Conservation (phyloP, 2,329 filamentous ascomycete species). For the Cryphonectria radicalis region DNA sequence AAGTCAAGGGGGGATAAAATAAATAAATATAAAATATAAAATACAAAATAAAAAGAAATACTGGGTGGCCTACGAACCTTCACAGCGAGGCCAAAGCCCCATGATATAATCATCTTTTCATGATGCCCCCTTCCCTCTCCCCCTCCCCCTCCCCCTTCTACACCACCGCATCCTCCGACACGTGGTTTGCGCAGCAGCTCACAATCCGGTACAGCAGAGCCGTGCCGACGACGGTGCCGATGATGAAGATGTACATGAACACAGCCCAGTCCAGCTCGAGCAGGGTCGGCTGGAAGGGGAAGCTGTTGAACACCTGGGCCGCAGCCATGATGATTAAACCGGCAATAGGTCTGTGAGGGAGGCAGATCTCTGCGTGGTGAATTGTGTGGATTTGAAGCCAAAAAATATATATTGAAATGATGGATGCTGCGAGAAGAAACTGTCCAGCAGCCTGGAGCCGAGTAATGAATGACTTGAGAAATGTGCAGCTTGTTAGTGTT, state of each 20-base stretch:
- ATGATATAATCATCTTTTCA: background rate
- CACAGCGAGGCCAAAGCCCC: background rate
- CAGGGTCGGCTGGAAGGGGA: conserved; percentile 23
- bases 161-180: conserved; percentile 12
- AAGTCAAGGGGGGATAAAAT: background rate
- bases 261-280: conserved; percentile 23
- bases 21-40: too few species aligned
- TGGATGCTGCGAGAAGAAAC: background rate
- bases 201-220: conserved; percentile 16
- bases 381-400: background rate
- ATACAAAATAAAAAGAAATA: background rate
- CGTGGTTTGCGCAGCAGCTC: conserved; percentile 17
- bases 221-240: conserved; percentile 14
- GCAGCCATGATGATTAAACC: conserved; percentile 13
- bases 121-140: background rate
- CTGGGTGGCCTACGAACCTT: background rate
- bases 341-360: background rate
- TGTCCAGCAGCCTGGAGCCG: conserved; percentile 12
- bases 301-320: conserved; percentile 16
- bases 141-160: conserved; percentile 1
- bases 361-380: background rate
- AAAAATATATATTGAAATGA: too few species aligned
- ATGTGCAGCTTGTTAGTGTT: background rate
- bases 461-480: background rate
- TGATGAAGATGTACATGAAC: conserved; percentile 23